Base-by-base conservation (phyloP, 257 asterid species). In the Capsicum pubescens region DNA sequence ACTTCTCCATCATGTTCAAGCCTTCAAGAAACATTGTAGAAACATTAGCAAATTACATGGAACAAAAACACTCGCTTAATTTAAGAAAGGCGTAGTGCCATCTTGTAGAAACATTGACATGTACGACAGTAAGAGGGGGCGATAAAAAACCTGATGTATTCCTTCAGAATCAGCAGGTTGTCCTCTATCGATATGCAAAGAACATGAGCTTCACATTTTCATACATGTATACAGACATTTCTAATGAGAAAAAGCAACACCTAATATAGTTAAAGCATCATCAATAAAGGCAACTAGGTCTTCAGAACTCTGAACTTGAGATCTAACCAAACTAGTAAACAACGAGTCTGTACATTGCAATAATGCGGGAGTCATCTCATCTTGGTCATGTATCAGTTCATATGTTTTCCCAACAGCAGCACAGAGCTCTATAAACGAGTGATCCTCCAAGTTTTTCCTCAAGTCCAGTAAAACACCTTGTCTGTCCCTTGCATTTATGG, bases 261-360 rank as follows among this genome's bases (percentile, higher is more conserved):
- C 85, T 26, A 88, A 86, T 59, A 89, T 79, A 17, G 61, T 59
- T 57, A 91, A 84, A 86, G 88, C 93, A 68, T 52, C 39, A 81
- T 91, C 92, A 56, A 95, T 85, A 36, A 95, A 90, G 16, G 85
- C 66, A 84, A 89, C 87, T 48, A 95, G 93, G 72, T 89, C 91
- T 72, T 87, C 90, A 52, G 94, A 93, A 84, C 60, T 88, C 88
- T 88, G 60, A 81, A 92, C 85, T 59, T 61, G 87, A 50, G 90
- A 81, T 84, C 85, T 50, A 69, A 84, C 57, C 56, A 72, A 82
- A 71, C 82, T 80, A 57, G 86, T 48, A 80, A 82, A 84, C 48
- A 72, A 71, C 55, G 82, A 78, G 64, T 87, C 89, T 32, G 85
- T 81, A 69, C 85, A 82, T 81, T 87, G 86, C 59, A 64, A 81